Base-by-base conservation (phyloP, 2,329 filamentous ascomycete genomes). In the Pseudopyrenochaeta lycopersici region DNA sequence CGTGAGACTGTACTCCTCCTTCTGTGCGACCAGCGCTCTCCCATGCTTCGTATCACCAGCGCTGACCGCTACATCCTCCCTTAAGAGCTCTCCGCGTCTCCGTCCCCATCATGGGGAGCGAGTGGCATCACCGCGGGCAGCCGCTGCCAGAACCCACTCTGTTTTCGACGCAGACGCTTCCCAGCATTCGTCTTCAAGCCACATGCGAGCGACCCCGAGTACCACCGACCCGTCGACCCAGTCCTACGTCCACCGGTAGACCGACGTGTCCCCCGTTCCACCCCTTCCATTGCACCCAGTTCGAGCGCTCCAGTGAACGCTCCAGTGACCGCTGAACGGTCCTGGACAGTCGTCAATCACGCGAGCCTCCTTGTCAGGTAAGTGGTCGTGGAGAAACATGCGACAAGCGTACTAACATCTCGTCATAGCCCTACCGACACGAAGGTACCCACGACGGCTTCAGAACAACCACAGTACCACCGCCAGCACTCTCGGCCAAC, bases 171-270 rank as follows among this genome's bases (percentile, higher is more conserved):
- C 23, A 27, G 23, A 60, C 63, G 5, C 60, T 65, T 17, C 64
- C 62, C 49, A 61, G 64, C 51, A 58, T 67, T 62, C 56, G 18
- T 60, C 63, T 17, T 56, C 56, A 43, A 52, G 42, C 42, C 59
- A 2, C 31, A 52, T 29, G 46, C 47, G 38, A 48, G 47, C 54
- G 54, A 49, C 49, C 50, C 57, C 31, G 49, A 52, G 29, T 58
- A 59, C 58, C 50, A 67, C 52, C 62, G 49, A 18, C 52, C 45
- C n/a, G 55, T 49, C 39, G 49, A 55, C 52, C 52, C 38, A 44
- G 23, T 32, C 29, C 44, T 27, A 36, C 23, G 12, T n/a, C n/a
- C n/a, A n/a, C n/a, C n/a, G n/a, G n/a, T n/a, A 56, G 55, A 21
- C 36, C 57, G 49, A n/a, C 54, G 49, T 43, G 49, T 15, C 41